Percentiles rank a stretch among this genome's conserved stretches.
phyloP scores from a whole-genome alignment of 164 flowering plant genomes.

The Umbilicus rupestris region DNA sequence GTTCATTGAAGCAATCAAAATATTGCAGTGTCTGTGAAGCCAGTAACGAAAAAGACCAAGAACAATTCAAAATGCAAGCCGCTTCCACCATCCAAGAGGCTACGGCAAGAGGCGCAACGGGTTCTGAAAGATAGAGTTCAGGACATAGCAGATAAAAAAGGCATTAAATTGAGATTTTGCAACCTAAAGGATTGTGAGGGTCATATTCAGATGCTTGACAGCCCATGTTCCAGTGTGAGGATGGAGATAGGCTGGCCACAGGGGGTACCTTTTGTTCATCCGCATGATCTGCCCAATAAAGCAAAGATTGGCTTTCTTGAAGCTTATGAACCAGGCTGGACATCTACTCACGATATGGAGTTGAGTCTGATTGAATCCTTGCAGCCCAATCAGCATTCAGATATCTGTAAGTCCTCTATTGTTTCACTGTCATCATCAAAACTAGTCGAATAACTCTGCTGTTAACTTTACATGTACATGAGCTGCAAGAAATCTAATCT shows the following conservation, averaged over 20 bases:
- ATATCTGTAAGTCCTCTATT: slow-evolving; percentile 24
- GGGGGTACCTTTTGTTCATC: slow-evolving; percentile 98
- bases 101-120: slow-evolving; percentile 88
- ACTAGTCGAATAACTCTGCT: neutral
- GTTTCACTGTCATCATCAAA: neutral
- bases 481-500: no score
- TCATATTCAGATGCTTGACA: slow-evolving; percentile 65
- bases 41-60: slow-evolving; percentile 62
- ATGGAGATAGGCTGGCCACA: slow-evolving; percentile 96
- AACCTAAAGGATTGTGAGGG: slow-evolving; percentile 84
- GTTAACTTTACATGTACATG: neutral
- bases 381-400: slow-evolving; percentile 49
- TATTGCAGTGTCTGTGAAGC: slow-evolving; percentile 85
- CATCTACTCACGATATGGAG: slow-evolving; percentile 81
- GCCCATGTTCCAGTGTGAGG: slow-evolving; percentile 74
- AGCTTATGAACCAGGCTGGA: slow-evolving; percentile 98
- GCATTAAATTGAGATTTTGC: slow-evolving; percentile 87
- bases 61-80: slow-evolving; percentile 65
- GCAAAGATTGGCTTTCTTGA: slow-evolving; percentile 93
- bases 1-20: slow-evolving; percentile 71
- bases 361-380: slow-evolving; percentile 54
- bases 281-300: slow-evolving; percentile 94
- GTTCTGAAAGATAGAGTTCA: slow-evolving; percentile 94
- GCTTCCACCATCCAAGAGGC: slow-evolving; percentile 92
- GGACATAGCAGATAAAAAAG: slow-evolving; percentile 96